Base-by-base conservation (phyloP, 805 yeast genomes). In the Brettanomyces bruxellensis region DNA sequence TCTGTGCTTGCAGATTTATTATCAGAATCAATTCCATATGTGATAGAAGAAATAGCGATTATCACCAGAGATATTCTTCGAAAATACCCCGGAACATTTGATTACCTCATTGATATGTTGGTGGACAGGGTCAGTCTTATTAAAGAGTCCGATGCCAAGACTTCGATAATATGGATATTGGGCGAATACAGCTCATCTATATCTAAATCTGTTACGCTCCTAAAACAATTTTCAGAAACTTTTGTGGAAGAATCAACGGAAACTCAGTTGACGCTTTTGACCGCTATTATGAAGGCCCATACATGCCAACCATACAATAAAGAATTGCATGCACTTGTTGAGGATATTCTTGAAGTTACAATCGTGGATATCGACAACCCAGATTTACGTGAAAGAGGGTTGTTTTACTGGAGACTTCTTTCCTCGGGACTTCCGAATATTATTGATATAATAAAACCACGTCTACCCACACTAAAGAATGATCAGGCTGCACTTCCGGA, bases 361-460 rank as follows among this genome's bases (percentile, higher is more conserved):
- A 84, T 95, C 0, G 93, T 87, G 53, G 84, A 80, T 11, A 68
- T 72, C 1, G 81, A 81, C 50, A 82, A 87, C 54, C 96, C 96
- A 0, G 98, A 91, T 64, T 64, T 89, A 9, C 72, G 97, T 50
- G 95, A 87, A 52, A 67, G 96, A 37, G 96, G 91, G 0, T 83
- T 71, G 57, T 79, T 87, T 65, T 90, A 91, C 65, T 84, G 95
- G 93, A 72, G 95, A 47, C 64, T 90, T 28, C 64, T 90, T 5
- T 78, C 93, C 1, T 50, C 72, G 5, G 70, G 68, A 42, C 70
- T 70, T 35, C 66, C 60, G 5, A 64, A 60, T 38, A 64, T 66
- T 5, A 62, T 66, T 44, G 71, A 70, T 23, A 72, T 90, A n/a
- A 72, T 89, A 11, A 71, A 79, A 52, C 78, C 79, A 12, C 67